These are phyloP conservation scores for Asterophora lycoperdoides DNA, from an alignment of 768 basidiomycete species.

Conservation along the genomic window DNA sequence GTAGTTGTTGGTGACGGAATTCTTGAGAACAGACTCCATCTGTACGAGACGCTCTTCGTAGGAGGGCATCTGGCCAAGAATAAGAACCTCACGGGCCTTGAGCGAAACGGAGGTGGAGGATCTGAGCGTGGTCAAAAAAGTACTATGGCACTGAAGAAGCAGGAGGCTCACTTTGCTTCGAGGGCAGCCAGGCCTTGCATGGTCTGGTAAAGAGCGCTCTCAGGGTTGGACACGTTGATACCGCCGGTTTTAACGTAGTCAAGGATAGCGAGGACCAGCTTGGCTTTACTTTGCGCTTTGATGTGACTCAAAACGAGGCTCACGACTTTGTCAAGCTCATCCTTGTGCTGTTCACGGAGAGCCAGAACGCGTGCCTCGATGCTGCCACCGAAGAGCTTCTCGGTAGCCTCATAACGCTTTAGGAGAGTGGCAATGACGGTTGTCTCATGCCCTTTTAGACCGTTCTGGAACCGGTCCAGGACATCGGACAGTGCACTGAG, in stretches of 20 bases:
- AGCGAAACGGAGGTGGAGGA: constrained; percentile 89
- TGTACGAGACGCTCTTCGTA: constrained; percentile 92
- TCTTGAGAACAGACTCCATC: constrained; percentile 91
- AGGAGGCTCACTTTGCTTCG: constrained; percentile 71
- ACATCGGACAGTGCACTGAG: constrained; percentile 68
- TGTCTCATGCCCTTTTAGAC: constrained; percentile 85
- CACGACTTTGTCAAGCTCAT: constrained; percentile 84
- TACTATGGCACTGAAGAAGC: background rate
- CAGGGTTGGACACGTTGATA: constrained; percentile 69
- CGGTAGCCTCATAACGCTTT: constrained; percentile 76
- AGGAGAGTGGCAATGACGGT: constrained; percentile 73
- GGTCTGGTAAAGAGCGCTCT: constrained; percentile 70
- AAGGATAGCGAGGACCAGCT: constrained; percentile 78
- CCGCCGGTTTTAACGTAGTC: constrained; percentile 86
- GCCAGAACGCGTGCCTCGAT: constrained; percentile 90
- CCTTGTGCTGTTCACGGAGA: constrained; percentile 89
- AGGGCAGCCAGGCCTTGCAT: constrained; percentile 79
- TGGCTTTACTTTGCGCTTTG: constrained; percentile 90
- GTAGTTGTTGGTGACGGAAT: constrained; percentile 79
- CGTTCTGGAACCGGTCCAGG: constrained; percentile 74
- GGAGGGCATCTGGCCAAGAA: constrained; percentile 93
- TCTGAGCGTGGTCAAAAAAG: constrained; percentile 32
- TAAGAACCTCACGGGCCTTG: constrained; percentile 96
- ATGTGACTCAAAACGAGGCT: constrained; percentile 90
- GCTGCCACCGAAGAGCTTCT: constrained; percentile 89